Percentiles rank a stretch among this genome's conserved stretches.
Evolutionary conservation across 192 early-diverging fungal species (phyloP).

Genomic region (Coemansia sp.): DNA sequence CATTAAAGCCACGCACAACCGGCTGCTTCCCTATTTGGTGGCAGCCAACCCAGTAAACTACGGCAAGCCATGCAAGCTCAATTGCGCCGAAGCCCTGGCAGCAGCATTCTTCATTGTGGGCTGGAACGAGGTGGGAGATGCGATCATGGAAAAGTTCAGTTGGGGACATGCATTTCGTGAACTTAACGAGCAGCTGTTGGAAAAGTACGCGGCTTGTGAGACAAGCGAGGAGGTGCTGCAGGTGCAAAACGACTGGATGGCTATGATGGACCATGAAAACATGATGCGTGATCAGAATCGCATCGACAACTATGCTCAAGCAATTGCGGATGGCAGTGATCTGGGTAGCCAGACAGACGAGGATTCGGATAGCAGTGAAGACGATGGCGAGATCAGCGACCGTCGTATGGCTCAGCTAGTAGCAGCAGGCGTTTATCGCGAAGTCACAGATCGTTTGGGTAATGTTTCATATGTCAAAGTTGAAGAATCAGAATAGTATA

Average conservation of each 20-base stretch:
- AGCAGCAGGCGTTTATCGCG: conserved; percentile 28
- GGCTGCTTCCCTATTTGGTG: conserved; percentile 91
- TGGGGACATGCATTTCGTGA: conserved; percentile 94
- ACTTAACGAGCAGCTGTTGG: conserved; percentile 81
- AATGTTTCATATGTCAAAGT: conserved; percentile 29
- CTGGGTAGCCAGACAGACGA: conserved; percentile 4
- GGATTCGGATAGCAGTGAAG: conserved; percentile 7
- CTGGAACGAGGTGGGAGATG: conserved; percentile 68
- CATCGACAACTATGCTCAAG: conserved; percentile 20
- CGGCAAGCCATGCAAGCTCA: conserved; percentile 92
- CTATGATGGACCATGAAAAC: conserved; percentile 67
- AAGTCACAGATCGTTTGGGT: conserved; percentile 37
- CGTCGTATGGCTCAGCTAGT: conserved; percentile 36
- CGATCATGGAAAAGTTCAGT: conserved; percentile 81
- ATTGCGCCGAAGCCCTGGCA: conserved; percentile 96
- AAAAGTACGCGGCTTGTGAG: conserved; percentile 72
- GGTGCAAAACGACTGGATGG: conserved; percentile 79
- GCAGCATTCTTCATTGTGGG: conserved; percentile 90
- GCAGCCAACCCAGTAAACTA: conserved; percentile 98
- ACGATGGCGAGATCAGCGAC: conserved; percentile 22
- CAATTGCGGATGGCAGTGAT: background rate
- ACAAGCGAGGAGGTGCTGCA: conserved; percentile 69
- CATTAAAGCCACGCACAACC: conserved; percentile 79
- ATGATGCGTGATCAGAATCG: conserved; percentile 44
- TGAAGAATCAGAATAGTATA: no score